phyloP scores from a whole-genome alignment of 306 rosid genomes.

The Cicer yamashitae region DNA sequence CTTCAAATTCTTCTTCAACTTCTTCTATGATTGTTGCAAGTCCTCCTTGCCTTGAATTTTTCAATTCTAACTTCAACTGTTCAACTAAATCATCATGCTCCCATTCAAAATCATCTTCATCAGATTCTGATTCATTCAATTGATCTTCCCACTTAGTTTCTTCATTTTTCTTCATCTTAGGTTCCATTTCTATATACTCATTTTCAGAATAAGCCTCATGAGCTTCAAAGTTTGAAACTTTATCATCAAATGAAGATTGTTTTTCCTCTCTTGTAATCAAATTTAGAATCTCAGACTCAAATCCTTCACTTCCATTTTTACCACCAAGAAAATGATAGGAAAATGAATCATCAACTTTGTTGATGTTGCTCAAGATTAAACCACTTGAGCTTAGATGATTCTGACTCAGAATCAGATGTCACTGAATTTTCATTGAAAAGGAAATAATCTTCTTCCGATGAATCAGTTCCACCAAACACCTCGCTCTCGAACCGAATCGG shows the following conservation, averaged over 20 bases:
- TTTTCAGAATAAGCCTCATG: slow-evolving; percentile 42
- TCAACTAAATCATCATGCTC: slow-evolving; percentile 80
- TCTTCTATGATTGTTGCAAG: slow-evolving; percentile 84
- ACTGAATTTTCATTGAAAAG: slow-evolving; percentile 46
- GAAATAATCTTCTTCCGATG: slow-evolving; percentile 54
- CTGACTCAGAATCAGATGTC: slow-evolving; percentile 54
- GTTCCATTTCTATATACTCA: slow-evolving; percentile 58
- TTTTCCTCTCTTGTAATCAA: slow-evolving; percentile 38
- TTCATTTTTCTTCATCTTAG: slow-evolving; percentile 42
- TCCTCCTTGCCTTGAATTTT: slow-evolving; percentile 73
- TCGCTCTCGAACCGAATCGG: slow-evolving; percentile 35
- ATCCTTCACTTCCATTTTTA: slow-evolving; percentile 38
- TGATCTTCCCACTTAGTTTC: slow-evolving; percentile 42
- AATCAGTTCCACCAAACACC: slow-evolving; percentile 46
- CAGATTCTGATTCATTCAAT: slow-evolving; percentile 39
- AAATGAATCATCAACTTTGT: slow-evolving; percentile 48
- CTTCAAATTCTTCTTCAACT: slow-evolving; percentile 44
- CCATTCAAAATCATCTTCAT: slow-evolving; percentile 56
- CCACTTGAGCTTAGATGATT: slow-evolving; percentile 49
- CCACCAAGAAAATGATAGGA: slow-evolving; percentile 47
- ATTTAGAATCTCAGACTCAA: slow-evolving; percentile 43
- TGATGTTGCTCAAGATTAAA: slow-evolving; percentile 40
- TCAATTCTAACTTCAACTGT: slow-evolving; percentile 72
- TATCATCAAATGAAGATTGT: slow-evolving; percentile 33
- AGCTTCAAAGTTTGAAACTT: slow-evolving; percentile 29